phyloP scores from a whole-genome alignment of 192 early-diverging fungal genomes.

The Gaertneriomyces sp. region DNA sequence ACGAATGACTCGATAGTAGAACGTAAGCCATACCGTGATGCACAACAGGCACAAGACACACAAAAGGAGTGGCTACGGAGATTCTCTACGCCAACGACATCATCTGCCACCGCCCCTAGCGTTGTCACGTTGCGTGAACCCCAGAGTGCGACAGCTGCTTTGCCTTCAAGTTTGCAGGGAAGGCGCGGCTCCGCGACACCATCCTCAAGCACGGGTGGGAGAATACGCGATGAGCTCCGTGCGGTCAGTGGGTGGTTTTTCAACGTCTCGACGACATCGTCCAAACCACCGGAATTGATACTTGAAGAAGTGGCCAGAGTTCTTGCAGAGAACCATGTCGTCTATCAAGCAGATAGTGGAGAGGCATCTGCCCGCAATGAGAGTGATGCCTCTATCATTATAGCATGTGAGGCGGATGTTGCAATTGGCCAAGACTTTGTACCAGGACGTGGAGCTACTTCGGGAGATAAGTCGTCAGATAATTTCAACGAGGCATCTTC shows the following conservation, averaged over 20 bases:
- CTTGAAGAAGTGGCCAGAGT: constrained; percentile 30
- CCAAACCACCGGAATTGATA: constrained; percentile 34
- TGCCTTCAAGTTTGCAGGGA: neutral
- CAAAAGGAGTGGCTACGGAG: constrained; percentile 13
- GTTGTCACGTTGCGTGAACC: neutral
- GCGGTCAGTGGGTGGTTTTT: constrained; percentile 46
- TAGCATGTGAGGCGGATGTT: constrained; percentile 35
- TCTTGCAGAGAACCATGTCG: constrained; percentile 15
- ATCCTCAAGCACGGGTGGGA: constrained; percentile 7
- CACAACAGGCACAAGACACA: constrained; percentile 4
- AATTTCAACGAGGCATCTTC: neutral
- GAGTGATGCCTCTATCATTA: constrained; percentile 8
- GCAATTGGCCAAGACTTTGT: constrained; percentile 7
- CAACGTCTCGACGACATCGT: constrained; percentile 45
- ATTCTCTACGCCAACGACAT: constrained; percentile 5
- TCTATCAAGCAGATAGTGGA: neutral
- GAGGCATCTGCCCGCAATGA: neutral
- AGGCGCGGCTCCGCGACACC: constrained; percentile 5
- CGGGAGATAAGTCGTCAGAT: neutral
- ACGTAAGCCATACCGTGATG: neutral
- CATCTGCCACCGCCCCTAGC: neutral
- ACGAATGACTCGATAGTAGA: too few relatives aligned
- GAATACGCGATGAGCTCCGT: constrained; percentile 35
- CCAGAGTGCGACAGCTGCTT: too few relatives aligned
- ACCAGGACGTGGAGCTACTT: neutral